Evolutionary conservation across 2,329 filamentous ascomycete species (phyloP).

Genomic region (Talaromyces funiculosus): DNA sequence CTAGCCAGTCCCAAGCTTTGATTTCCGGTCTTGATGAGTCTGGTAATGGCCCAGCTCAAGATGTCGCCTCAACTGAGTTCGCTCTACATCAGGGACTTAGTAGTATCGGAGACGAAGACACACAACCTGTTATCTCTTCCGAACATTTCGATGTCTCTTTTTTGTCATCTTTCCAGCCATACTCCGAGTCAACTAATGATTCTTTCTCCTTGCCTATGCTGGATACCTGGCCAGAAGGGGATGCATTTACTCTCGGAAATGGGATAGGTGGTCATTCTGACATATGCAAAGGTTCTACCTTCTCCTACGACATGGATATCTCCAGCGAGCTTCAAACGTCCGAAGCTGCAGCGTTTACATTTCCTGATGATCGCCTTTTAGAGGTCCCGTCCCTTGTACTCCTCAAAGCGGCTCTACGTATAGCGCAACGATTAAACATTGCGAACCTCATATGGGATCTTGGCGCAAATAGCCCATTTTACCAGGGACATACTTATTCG

Average conservation of each 20-base stretch:
- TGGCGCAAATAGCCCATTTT: constrained; percentile 46
- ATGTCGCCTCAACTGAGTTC: neutral
- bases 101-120: neutral
- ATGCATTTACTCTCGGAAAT: neutral
- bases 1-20: neutral
- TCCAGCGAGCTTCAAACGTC: neutral
- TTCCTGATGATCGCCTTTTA: neutral
- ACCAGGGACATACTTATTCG: neutral
- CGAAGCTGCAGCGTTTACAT: neutral
- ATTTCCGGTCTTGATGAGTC: neutral
- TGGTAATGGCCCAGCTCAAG: neutral
- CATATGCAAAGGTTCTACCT: neutral
- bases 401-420: constrained; percentile 43
- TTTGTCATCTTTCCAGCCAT: neutral
- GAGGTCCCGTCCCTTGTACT: constrained; percentile 20
- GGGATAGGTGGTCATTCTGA: neutral
- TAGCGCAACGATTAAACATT: constrained; percentile 45
- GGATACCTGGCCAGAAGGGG: neutral
- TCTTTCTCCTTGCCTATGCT: neutral
- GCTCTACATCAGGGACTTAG: neutral
- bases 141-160: neutral
- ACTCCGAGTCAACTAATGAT: neutral
- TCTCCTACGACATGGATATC: neutral
- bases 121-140: neutral
- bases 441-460: constrained; percentile 44